These are phyloP conservation scores for Ormosia emarginata DNA, from an alignment of 306 rosid species.

Conservation along the genomic window DNA sequence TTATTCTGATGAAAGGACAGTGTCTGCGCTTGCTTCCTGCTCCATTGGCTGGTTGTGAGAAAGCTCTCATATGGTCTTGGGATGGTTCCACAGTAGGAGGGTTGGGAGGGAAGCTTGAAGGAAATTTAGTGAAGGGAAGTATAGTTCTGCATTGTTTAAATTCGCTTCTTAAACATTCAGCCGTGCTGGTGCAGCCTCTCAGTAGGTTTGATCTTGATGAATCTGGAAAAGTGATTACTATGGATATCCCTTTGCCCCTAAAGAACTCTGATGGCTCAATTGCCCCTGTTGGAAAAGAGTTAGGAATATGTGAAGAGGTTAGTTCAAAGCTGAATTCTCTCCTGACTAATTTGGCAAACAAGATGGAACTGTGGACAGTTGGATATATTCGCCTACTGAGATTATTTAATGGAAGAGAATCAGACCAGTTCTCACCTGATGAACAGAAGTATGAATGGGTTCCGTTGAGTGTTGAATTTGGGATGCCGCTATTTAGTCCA, in stretches of 20 bases:
- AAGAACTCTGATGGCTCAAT: constrained; percentile 79
- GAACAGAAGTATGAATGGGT: constrained; percentile 85
- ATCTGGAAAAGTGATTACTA: constrained; percentile 64
- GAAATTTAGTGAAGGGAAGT: constrained; percentile 78
- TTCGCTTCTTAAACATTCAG: constrained; percentile 84
- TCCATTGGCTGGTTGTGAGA: constrained; percentile 94
- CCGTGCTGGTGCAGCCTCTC: constrained; percentile 91
- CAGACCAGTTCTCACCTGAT: constrained; percentile 41
- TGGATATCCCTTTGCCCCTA: constrained; percentile 91
- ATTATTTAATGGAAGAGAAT: constrained; percentile 61
- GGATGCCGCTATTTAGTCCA: constrained; percentile 92
- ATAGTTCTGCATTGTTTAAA: constrained; percentile 86
- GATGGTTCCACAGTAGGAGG: constrained; percentile 90
- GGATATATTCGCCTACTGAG: constrained; percentile 91
- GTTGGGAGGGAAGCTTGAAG: constrained; percentile 88
- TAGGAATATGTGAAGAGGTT: constrained; percentile 67
- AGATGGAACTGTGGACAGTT: constrained; percentile 73
- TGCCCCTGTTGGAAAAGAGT: constrained; percentile 54
- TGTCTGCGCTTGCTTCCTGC: constrained; percentile 94
- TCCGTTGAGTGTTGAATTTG: constrained; percentile 88
- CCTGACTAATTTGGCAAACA: constrained; percentile 58
- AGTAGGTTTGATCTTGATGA: constrained; percentile 74
- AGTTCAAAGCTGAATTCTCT: constrained; percentile 55
- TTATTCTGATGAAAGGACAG: constrained; percentile 96
- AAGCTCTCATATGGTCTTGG: constrained; percentile 98